phyloP scores from a whole-genome alignment of 345 rosid genomes.

The Streptanthus diversifolius region DNA sequence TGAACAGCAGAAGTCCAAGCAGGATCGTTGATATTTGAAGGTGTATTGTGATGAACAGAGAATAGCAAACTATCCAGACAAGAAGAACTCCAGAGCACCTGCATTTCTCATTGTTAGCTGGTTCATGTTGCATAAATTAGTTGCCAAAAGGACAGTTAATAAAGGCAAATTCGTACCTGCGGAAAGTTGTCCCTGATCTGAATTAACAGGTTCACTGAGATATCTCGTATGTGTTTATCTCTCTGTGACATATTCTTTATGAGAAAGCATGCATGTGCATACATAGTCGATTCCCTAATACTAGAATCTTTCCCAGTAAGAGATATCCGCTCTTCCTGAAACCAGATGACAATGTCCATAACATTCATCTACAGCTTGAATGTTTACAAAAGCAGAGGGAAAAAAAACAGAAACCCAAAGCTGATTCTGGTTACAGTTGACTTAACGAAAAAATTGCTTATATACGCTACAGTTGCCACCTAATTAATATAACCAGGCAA shows the following conservation, averaged over 20 bases:
- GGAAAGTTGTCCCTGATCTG: conserved; percentile 86
- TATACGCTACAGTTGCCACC: conserved; percentile 9
- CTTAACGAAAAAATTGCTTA: background rate
- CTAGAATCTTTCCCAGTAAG: conserved; percentile 62
- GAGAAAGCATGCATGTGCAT: conserved; percentile 73
- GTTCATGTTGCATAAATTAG: background rate
- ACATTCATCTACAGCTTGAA: conserved; percentile 15
- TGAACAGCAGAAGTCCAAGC: conserved; percentile 74
- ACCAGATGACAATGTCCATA: conserved; percentile 22
- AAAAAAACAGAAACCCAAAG: background rate
- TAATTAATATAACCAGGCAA: background rate
- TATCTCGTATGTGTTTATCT: conserved; percentile 77
- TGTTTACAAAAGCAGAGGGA: background rate
- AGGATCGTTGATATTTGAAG: conserved; percentile 81
- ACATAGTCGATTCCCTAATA: conserved; percentile 60
- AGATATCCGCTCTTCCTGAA: conserved; percentile 73
- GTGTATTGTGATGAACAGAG: conserved; percentile 61
- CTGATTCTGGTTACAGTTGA: background rate
- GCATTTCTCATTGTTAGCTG: conserved; percentile 36
- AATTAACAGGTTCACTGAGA: conserved; percentile 67
- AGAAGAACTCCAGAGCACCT: conserved; percentile 98
- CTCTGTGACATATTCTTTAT: conserved; percentile 80
- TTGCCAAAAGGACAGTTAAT: background rate
- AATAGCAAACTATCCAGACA: conserved; percentile 83
- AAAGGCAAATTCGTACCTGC: conserved; percentile 50